These are phyloP conservation scores for Trypanosoma caninum DNA, from an alignment of 208 protist genomes.

Conservation along the genomic window DNA sequence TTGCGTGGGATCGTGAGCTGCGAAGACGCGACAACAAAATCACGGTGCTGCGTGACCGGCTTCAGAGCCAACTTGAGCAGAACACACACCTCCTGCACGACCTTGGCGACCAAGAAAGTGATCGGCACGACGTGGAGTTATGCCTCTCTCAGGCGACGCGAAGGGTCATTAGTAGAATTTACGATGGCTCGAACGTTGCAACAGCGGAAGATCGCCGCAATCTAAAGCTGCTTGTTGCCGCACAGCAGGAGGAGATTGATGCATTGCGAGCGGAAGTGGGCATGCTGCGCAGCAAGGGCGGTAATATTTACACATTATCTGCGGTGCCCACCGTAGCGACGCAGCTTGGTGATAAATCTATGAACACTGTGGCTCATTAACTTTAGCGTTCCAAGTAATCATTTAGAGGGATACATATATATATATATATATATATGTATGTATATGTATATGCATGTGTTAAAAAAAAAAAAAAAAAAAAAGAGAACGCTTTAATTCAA, in stretches of 20 bases:
- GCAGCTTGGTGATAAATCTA: neutral
- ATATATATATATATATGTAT: slow-evolving; percentile 20
- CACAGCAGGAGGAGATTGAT: slow-evolving; percentile 93
- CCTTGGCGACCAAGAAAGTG: slow-evolving; percentile 71
- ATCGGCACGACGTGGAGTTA: slow-evolving; percentile 74
- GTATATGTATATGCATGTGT: neutral
- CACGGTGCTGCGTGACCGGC: slow-evolving; percentile 46
- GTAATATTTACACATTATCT: slow-evolving; percentile 83
- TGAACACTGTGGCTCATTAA: slow-evolving; percentile 19
- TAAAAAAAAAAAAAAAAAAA: slow-evolving; percentile 7
- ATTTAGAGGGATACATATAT: neutral
- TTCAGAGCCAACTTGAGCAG: slow-evolving; percentile 59
- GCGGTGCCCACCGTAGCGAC: slow-evolving; percentile 8
- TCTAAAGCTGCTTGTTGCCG: slow-evolving; percentile 80
- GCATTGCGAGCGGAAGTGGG: slow-evolving; percentile 88
- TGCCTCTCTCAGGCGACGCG: slow-evolving; percentile 67
- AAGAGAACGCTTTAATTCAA: too few species aligned
- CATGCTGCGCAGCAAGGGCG: slow-evolving; percentile 92
- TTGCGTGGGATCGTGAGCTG: slow-evolving; percentile 68
- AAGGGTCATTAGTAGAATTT: slow-evolving; percentile 63
- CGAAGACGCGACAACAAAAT: slow-evolving; percentile 70
- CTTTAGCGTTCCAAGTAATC: neutral
- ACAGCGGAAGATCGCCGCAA: slow-evolving; percentile 73
- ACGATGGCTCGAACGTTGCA: slow-evolving; percentile 66
- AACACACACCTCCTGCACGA: slow-evolving; percentile 90